A percentile compares a stretch with the other conserved stretches of the same genome.
These are phyloP conservation scores for Collariella sp. DNA, from an alignment of 495 filamentous ascomycete genomes.

Conservation along the genomic window DNA sequence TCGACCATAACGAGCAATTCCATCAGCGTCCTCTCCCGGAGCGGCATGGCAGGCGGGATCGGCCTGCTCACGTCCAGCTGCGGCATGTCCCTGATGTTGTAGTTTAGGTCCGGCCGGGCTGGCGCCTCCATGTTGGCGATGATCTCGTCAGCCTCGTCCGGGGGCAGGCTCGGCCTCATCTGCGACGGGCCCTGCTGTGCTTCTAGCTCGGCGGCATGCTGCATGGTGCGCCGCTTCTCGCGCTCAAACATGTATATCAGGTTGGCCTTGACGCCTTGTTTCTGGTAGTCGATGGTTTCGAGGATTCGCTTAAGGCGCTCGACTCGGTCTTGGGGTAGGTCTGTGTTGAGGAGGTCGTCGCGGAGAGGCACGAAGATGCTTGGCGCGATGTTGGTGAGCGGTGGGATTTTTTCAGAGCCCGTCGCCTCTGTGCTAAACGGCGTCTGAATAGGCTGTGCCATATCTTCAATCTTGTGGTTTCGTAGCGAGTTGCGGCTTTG, in stretches of 20 bases:
- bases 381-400: conserved; percentile 26
- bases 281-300: conserved; percentile 35
- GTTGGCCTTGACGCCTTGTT: conserved; percentile 33
- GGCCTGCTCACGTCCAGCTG: background rate
- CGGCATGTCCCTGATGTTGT: conserved; percentile 16
- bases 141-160: conserved; percentile 20
- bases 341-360: conserved; percentile 24
- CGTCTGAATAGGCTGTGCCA: conserved; percentile 24
- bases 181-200: conserved; percentile 47
- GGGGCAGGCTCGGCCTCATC: conserved; percentile 3
- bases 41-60: conserved; percentile 2
- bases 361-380: conserved; percentile 38
- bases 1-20: conserved; percentile 20
- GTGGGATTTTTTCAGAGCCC: conserved; percentile 26
- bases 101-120: conserved; percentile 15
- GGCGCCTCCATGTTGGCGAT: conserved; percentile 24
- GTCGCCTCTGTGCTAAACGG: conserved; percentile 49
- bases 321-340: conserved; percentile 23
- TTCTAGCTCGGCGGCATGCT: conserved; percentile 48
- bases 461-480: background rate
- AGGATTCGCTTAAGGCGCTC: conserved; percentile 29
- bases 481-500: too few relatives aligned
- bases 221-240: conserved; percentile 29
- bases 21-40: conserved; percentile 18
- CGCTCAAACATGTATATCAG: conserved; percentile 35